These are phyloP conservation scores for Oidiodendron maius DNA, from an alignment of 495 filamentous ascomycete genomes.

Conservation along the genomic window DNA sequence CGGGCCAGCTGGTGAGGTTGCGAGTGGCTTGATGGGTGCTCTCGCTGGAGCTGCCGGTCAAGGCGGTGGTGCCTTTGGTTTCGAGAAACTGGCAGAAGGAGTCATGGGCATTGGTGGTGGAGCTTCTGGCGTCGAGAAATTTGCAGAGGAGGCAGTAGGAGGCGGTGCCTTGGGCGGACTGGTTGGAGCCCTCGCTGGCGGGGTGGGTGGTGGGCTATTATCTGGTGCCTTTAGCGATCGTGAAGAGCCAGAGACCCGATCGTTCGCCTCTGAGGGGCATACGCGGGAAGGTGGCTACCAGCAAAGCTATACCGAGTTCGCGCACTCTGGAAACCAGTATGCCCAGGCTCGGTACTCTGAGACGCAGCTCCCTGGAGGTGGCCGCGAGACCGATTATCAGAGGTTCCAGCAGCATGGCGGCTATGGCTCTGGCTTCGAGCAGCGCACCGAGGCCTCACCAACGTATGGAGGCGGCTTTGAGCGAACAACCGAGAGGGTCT, in stretches of 20 bases:
- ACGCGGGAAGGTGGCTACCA: conserved; percentile 32
- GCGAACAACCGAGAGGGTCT: conserved; percentile 16
- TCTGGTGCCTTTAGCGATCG: conserved; percentile 23
- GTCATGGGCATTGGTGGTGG: conserved; percentile 10
- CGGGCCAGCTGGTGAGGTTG: not conserved
- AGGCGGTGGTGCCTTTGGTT: conserved; percentile 2
- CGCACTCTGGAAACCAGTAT: conserved; percentile 25
- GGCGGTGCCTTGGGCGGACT: conserved; percentile 40
- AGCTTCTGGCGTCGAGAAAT: not conserved
- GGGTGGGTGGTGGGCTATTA: conserved; percentile 40
- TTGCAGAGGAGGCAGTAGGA: conserved; percentile 25
- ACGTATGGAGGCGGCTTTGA: conserved; percentile 22
- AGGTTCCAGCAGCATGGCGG: conserved; percentile 26
- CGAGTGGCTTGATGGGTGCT: conserved; percentile 6
- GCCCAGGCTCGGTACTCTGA: conserved; percentile 34
- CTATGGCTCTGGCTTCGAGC: conserved; percentile 10
- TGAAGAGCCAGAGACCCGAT: conserved; percentile 21
- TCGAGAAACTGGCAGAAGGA: conserved; percentile 1
- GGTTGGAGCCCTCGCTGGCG: conserved; percentile 44
- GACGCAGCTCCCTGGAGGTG: conserved; percentile 28
- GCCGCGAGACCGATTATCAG: conserved; percentile 30
- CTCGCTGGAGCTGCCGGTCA: conserved; percentile 10
- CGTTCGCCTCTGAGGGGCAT: conserved; percentile 23
- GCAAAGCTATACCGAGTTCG: conserved; percentile 26
- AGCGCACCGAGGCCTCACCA: conserved; percentile 7